Conservation (phyloP, 1,284 basidiomycete species). For the Microbotryum silenes-acaulis region DNA sequence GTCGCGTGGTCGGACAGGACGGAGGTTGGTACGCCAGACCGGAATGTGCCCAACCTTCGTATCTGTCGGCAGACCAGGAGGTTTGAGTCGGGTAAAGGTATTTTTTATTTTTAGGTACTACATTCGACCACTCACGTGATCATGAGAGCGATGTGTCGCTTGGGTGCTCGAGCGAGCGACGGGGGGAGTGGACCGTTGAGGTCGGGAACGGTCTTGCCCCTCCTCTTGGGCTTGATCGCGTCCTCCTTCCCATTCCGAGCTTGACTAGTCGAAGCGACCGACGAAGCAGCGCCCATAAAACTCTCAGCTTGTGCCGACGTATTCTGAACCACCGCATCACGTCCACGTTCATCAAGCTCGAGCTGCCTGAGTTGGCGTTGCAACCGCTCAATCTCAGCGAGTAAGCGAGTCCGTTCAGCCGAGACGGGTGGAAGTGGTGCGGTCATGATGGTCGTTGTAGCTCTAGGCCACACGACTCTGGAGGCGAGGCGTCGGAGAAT, state of each 20-base stretch:
- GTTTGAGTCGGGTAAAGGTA: neutral
- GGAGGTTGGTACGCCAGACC: constrained; percentile 73
- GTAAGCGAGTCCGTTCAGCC: too few relatives aligned
- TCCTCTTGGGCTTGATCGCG: constrained; percentile 2
- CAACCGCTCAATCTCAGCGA: too few relatives aligned
- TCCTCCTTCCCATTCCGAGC: neutral
- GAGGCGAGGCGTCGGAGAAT: too few relatives aligned
- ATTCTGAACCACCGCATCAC: too few relatives aligned
- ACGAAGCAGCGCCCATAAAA: too few relatives aligned
- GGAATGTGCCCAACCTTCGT: constrained; percentile 84
- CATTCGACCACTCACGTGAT: constrained; percentile 15
- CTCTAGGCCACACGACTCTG: too few relatives aligned
- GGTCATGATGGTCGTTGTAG: too few relatives aligned
- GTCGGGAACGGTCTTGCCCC: neutral
- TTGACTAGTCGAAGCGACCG: too few relatives aligned
- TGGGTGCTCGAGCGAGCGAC: constrained; percentile 23
- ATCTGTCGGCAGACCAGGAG: constrained; percentile 43
- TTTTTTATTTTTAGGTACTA: neutral
- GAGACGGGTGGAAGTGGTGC: too few relatives aligned
- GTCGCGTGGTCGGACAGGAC: constrained; percentile 54
- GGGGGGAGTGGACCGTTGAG: constrained; percentile 22
- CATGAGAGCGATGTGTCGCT: constrained; percentile 29
- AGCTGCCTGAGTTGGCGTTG: too few relatives aligned
- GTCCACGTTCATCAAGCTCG: too few relatives aligned
- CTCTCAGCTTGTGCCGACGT: too few relatives aligned